Conservation (phyloP, 1,284 basidiomycete genomes). For the Rhodotorula sp. region DNA sequence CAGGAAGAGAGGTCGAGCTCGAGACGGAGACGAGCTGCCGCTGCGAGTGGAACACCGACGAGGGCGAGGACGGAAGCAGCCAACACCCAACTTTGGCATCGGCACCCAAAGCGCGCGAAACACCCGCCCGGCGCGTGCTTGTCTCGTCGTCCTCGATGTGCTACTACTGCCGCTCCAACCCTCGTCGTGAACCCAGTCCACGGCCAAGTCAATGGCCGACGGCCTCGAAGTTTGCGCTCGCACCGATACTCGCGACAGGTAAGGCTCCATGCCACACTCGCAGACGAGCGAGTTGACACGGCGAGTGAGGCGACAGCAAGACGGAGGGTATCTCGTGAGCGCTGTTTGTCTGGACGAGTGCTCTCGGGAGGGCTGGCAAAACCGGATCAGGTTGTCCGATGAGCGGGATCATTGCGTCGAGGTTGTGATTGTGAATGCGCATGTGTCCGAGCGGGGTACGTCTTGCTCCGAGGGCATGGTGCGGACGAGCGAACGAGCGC, state of each 20-base stretch:
- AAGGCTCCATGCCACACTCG: neutral
- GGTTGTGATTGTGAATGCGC: slow-evolving; percentile 55
- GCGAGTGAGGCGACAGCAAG: neutral
- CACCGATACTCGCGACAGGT: neutral
- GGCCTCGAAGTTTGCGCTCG: slow-evolving; percentile 10
- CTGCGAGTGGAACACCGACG: too few species aligned
- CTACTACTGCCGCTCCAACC: slow-evolving; percentile 38
- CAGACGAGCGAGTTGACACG: slow-evolving; percentile 11
- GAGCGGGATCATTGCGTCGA: slow-evolving; percentile 33
- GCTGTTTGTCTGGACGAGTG: too few species aligned
- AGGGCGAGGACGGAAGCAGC: neutral
- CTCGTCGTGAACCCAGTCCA: slow-evolving; percentile 59
- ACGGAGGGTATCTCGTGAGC: too few species aligned
- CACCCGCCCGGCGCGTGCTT: neutral
- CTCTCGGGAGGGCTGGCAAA: slow-evolving; percentile 59
- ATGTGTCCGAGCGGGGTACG: slow-evolving; percentile 48
- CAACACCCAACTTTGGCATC: neutral
- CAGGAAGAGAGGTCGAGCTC: neutral
- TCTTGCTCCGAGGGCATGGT: slow-evolving; percentile 20
- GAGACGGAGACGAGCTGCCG: neutral
- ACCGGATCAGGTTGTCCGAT: slow-evolving; percentile 53
- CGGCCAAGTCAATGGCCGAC: slow-evolving; percentile 54
- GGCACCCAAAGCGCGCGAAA: too few species aligned
- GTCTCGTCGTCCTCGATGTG: neutral
- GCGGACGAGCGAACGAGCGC: neutral